Evolutionary conservation across 192 early-diverging fungal species (phyloP).

Genomic region (Phlyctochytrium planicorne): DNA sequence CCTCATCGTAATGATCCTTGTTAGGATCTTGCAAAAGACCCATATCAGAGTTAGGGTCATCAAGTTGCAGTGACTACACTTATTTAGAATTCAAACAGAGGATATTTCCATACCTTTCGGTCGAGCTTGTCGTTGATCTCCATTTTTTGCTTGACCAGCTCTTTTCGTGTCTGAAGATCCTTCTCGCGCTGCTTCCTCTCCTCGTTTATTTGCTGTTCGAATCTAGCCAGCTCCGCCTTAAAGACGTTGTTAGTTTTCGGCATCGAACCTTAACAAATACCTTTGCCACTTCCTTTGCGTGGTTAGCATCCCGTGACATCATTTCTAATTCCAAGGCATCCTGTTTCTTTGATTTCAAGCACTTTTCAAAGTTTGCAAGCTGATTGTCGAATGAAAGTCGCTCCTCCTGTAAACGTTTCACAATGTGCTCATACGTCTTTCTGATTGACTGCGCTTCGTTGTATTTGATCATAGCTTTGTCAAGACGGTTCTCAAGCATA

Average conservation of each 20-base stretch:
- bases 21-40: conserved; percentile 23
- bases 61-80: conserved; percentile 39
- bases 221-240: conserved; percentile 51
- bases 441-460: conserved; percentile 63
- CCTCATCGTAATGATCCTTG: conserved; percentile 56
- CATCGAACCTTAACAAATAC: conserved; percentile 8
- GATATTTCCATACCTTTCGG: conserved; percentile 41
- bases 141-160: conserved; percentile 61
- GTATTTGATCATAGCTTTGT: conserved; percentile 67
- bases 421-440: conserved; percentile 63
- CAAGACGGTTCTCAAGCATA: conserved; percentile 58
- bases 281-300: conserved; percentile 63
- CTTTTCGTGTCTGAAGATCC: conserved; percentile 49
- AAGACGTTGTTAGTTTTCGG: no score
- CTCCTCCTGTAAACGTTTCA: conserved; percentile 60
- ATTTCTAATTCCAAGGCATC: conserved; percentile 57
- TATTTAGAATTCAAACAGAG: not conserved
- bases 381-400: conserved; percentile 61
- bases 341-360: conserved; percentile 52
- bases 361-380: conserved; percentile 61
- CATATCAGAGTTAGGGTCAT: conserved; percentile 42
- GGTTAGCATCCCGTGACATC: conserved; percentile 62
- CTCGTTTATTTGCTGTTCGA: conserved; percentile 64
- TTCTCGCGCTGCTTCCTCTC: conserved; percentile 60
- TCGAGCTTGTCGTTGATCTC: conserved; percentile 57